These are phyloP conservation scores for Conringia planisiliqua DNA, from an alignment of 345 rosid species.

Conservation along the genomic window DNA sequence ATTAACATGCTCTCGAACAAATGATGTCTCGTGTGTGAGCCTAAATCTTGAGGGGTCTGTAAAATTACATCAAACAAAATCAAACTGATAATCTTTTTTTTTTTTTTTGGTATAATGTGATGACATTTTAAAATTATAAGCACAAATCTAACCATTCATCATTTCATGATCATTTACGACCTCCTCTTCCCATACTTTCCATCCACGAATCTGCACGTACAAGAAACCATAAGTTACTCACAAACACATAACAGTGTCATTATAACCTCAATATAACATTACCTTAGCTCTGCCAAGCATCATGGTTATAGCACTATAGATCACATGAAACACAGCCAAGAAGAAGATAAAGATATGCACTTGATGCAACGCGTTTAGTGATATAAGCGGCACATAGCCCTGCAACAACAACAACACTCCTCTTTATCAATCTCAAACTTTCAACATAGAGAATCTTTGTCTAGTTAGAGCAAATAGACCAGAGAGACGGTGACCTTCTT, in stretches of 20 bases:
- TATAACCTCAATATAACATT: not conserved
- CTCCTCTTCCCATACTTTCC: constrained; percentile 86
- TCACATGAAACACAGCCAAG: constrained; percentile 88
- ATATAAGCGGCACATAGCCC: constrained; percentile 84
- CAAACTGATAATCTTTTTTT: not conserved
- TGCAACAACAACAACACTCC: constrained; percentile 18
- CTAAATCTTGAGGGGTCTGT: constrained; percentile 78
- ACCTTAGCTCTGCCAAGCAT: constrained; percentile 92
- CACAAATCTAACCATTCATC: constrained; percentile 27
- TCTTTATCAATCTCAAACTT: not conserved
- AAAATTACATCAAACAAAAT: not conserved
- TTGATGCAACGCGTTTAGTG: constrained; percentile 79
- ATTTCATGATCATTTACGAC: constrained; percentile 34
- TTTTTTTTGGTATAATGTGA: not conserved
- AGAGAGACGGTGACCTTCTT: constrained; percentile 1
- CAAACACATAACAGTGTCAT: not conserved
- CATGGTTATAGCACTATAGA: constrained; percentile 76
- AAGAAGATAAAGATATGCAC: constrained; percentile 91
- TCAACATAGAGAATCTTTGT: not conserved
- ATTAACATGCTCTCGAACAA: constrained; percentile 64
- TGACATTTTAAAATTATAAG: not conserved
- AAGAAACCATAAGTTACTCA: not conserved
- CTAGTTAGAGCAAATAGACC: not conserved
- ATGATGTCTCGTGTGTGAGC: constrained; percentile 94
- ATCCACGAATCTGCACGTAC: constrained; percentile 68